Evolutionary conservation across 1,284 basidiomycete species (phyloP).

Genomic region (Laetiporus sulphureus): DNA sequence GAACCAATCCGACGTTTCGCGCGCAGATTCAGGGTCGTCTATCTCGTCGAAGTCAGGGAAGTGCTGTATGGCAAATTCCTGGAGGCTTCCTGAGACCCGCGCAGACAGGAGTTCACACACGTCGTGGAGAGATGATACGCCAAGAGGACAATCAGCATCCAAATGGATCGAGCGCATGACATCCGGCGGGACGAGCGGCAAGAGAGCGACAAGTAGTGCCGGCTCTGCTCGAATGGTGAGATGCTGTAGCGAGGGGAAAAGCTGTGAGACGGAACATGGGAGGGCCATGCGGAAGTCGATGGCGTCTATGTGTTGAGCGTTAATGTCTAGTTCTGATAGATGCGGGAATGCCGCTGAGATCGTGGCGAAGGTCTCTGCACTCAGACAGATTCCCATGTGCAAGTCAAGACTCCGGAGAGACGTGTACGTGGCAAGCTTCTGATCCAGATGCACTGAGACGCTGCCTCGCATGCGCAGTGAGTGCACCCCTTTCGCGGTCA

Average conservation of each 20-base stretch:
- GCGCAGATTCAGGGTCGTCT: slow-evolving; percentile 8
- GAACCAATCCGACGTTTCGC: slow-evolving; percentile 10
- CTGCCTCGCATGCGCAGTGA: slow-evolving; percentile 40
- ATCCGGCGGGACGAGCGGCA: slow-evolving; percentile 28
- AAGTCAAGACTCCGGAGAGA: slow-evolving; percentile 38
- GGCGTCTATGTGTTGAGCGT: slow-evolving; percentile 36
- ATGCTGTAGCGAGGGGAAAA: slow-evolving; percentile 37
- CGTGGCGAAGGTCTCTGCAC: slow-evolving; percentile 32
- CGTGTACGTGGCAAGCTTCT: slow-evolving; percentile 30
- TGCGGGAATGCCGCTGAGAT: slow-evolving; percentile 33
- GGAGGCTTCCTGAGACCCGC: slow-evolving; percentile 31
- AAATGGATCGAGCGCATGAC: slow-evolving; percentile 33
- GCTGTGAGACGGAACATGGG: neutral
- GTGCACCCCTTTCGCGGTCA: slow-evolving; percentile 23
- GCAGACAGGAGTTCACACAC: slow-evolving; percentile 33
- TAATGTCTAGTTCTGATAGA: slow-evolving; percentile 41
- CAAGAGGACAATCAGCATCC: slow-evolving; percentile 27
- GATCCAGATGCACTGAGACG: slow-evolving; percentile 31
- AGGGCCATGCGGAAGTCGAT: slow-evolving; percentile 26
- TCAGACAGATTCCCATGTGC: slow-evolving; percentile 35
- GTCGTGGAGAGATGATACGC: slow-evolving; percentile 30
- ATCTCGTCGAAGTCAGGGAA: slow-evolving; percentile 16
- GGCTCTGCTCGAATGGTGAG: slow-evolving; percentile 37
- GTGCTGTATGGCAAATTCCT: slow-evolving; percentile 38
- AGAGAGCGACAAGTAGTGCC: slow-evolving; percentile 24